Base-by-base conservation (phyloP, 2,329 filamentous ascomycete species). In the Beauveria sp. region DNA sequence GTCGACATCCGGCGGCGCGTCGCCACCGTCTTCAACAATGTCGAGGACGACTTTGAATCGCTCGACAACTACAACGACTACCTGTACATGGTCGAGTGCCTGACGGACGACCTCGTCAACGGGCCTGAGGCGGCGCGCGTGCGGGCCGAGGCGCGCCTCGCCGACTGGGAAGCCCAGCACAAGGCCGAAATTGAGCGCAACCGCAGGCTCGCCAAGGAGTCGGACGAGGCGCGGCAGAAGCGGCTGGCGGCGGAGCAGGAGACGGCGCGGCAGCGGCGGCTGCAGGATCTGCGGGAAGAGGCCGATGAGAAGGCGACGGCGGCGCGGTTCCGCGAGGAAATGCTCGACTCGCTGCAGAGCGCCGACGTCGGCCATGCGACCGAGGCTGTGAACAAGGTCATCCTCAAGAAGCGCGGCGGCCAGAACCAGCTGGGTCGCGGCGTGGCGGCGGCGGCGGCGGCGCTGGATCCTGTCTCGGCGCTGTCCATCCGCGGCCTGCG, bases 21-120 rank as follows among this genome's bases (percentile, higher is more conserved):
- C 2, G 87, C 87, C 3, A 78, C 77, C 62, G 89, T 93, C 10
- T 93, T 98, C 75, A 97, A 98, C 77, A 88, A 91, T 69, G 81
- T 85, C 20, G 88, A 96, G 76, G 90, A 95, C 65, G 95, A 99
- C 73, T 99, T 99, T 69, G 89, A 96, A 74, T 86, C 84, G 2
- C 81, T 96, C 63, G 79, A 84, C 49, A 89, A 87, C 71, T 99
- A 88, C 79, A 97, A 99, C 76, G 88, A 97, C 74, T 97, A 98
- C 77, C 85, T 99, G 14, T 91, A 98, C 75, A 87, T 90, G 70
- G 91, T 96, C 45, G 95, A 99, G 78, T 86, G 89, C 66, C 83
- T 97, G 64, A 93, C 93, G 1, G 92, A 93, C 76, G 93, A 97
- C 71, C 81, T 99, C 10, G 88, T 97, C 59, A 82, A 86, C 66